Evolutionary conservation across 1,139 yeast genomes (phyloP), one percentile per base, ranked within the genome.

Genomic region (Kazachstania sp.): DNA sequence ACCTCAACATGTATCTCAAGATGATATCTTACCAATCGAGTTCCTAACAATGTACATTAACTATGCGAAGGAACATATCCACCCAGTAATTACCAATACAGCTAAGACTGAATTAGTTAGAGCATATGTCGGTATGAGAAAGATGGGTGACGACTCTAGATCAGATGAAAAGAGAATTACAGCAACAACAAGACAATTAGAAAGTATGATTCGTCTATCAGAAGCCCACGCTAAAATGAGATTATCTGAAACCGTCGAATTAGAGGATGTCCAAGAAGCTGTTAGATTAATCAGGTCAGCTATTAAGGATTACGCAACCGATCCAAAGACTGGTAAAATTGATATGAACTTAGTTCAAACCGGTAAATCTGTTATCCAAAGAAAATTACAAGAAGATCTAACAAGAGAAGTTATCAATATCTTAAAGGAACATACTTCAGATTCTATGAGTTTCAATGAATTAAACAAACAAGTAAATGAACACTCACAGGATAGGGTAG

Each of bases 221-320:
- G 98, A 92, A 67, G 98, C 98, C 0, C 98, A 92, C 64, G 98
- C 99, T 2, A 90, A 88, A 67, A 86, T 94, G 95, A 79, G 96
- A 57, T 72, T 92, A 40, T 77, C 92, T 1, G 68, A 74, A 1
- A 65, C 62, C 1, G 99, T 92, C 4, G 83, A 81, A 46, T 71
- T 85, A 28, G 75, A 74, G 31, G 98, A 92, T 66, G 98, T 92
- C n/a, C 75, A 76, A 55, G 99, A 92, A 64, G 95, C 97, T 0
- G 97, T 90, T 2, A 77, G 98, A 54, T 73, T 92, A 55, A 92
- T 90, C 63, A 83, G 86, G 57, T 77, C 95, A 11, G 99, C 99
- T 23, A 86, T 92, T 55, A 92, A 92, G 67, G 97, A 92, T 56
- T 94, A 92, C 65, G 99, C 99, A 15, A 92, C 97, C 8, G 99